These are phyloP conservation scores for Beauveria bassiana DNA, from an alignment of 2,329 filamentous ascomycete genomes.

Conservation along the genomic window DNA sequence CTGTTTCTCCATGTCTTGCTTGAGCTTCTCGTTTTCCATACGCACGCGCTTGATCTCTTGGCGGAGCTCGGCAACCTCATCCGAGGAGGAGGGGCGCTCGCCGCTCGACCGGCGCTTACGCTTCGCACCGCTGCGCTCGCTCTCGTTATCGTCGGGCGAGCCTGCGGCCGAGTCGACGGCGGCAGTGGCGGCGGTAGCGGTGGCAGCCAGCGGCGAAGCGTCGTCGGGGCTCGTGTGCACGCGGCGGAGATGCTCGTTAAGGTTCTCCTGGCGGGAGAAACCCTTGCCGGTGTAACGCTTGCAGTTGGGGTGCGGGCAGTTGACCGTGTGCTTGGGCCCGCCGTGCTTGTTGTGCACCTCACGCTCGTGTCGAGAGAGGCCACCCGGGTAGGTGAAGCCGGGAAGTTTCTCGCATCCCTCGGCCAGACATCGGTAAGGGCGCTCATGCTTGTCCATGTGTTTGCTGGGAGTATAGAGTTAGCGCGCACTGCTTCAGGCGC, in stretches of 20 bases:
- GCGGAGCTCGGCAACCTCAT: conserved; percentile 48
- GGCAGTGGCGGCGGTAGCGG: conserved; percentile 19
- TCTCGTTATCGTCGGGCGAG: conserved; percentile 39
- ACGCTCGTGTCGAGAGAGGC: conserved; percentile 79
- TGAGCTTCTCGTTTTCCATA: conserved; percentile 56
- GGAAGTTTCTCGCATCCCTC: conserved; percentile 84
- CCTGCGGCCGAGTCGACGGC: conserved; percentile 13
- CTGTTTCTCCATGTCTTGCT: conserved; percentile 41
- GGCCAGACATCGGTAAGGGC: conserved; percentile 79
- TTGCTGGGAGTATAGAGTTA: conserved; percentile 49
- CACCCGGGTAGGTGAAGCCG: conserved; percentile 92
- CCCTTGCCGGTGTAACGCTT: conserved; percentile 83
- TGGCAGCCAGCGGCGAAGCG: conserved; percentile 25
- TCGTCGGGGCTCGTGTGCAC: conserved; percentile 59
- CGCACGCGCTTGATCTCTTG: conserved; percentile 60
- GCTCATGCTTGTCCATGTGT: conserved; percentile 97
- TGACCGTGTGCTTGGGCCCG: conserved; percentile 77
- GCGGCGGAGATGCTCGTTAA: conserved; percentile 85
- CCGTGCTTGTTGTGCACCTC: conserved; percentile 90
- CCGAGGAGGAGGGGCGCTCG: conserved; percentile 15
- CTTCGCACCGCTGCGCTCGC: conserved; percentile 38
- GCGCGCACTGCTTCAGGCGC: conserved; percentile 14
- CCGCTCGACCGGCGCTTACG: conserved; percentile 35
- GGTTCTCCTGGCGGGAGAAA: conserved; percentile 88
- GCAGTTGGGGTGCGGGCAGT: conserved; percentile 80